phyloP scores from a whole-genome alignment of 176 grass and related monocot species.

The Typha latifolia region DNA sequence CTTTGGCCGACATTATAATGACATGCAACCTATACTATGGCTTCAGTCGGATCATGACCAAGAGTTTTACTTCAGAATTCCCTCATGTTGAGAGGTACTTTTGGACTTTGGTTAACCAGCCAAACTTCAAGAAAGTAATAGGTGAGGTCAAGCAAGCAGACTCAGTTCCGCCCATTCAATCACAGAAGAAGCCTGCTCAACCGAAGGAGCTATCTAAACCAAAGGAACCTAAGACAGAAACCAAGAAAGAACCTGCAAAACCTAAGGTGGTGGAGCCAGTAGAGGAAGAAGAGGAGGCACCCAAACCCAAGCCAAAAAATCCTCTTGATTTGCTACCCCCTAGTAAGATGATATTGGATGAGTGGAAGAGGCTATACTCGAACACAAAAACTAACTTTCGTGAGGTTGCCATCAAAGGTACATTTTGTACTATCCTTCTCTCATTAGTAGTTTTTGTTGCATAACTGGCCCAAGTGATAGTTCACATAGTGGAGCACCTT shows the following conservation, averaged over 20 bases:
- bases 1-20: constrained; percentile 72
- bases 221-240: constrained; percentile 53
- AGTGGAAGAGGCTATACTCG: constrained; percentile 87
- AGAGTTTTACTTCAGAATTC: constrained; percentile 58
- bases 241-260: constrained; percentile 47
- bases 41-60: constrained; percentile 45
- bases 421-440: background rate
- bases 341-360: constrained; percentile 86
- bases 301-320: constrained; percentile 76
- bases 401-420: constrained; percentile 89
- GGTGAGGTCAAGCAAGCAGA: constrained; percentile 61
- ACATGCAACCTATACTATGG: constrained; percentile 64
- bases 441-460: background rate
- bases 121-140: constrained; percentile 54
- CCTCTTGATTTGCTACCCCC: constrained; percentile 75
- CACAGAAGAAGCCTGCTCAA: constrained; percentile 37
- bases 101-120: constrained; percentile 84
- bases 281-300: constrained; percentile 64
- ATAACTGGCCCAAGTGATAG: background rate
- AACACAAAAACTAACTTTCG: constrained; percentile 87
- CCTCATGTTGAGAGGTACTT: constrained; percentile 92
- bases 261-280: constrained; percentile 32
- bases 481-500: background rate
- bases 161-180: constrained; percentile 36
- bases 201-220: constrained; percentile 54